phyloP scores from a whole-genome alignment of 148 eudicot species.

The Chenopodium berlandieri region DNA sequence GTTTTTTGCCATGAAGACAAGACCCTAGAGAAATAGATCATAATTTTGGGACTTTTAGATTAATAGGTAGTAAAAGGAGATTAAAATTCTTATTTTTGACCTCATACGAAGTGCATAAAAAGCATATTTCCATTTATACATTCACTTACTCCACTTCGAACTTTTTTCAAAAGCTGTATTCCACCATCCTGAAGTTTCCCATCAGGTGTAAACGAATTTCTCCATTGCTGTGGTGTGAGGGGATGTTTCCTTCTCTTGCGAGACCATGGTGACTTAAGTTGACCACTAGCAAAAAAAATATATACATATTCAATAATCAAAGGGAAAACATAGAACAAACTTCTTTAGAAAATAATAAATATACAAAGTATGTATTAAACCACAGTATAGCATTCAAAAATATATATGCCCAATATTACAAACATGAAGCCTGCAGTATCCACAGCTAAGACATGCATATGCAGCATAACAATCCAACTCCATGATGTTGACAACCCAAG shows the following conservation, averaged over 20 bases:
- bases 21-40: neutral
- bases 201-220: constrained; percentile 61
- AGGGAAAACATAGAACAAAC: neutral
- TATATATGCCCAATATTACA: neutral
- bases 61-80: neutral
- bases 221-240: constrained; percentile 75
- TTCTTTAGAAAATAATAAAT: neutral
- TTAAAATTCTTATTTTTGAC: neutral
- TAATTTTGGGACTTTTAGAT: neutral
- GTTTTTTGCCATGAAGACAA: neutral
- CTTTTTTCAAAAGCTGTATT: constrained; percentile 81
- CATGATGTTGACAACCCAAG: neutral
- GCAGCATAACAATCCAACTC: constrained; percentile 1
- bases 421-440: neutral
- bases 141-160: constrained; percentile 81
- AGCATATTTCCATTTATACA: neutral
- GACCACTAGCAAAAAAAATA: constrained; percentile 50
- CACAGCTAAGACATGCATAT: neutral
- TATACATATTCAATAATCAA: neutral
- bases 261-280: constrained; percentile 94
- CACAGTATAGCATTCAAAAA: neutral
- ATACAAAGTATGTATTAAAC: neutral
- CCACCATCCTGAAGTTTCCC: constrained; percentile 84
- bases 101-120: neutral
- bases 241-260: constrained; percentile 78